Evolutionary conservation across 768 basidiomycete genomes (phyloP).

Genomic region (Leccinum sublutescens): DNA sequence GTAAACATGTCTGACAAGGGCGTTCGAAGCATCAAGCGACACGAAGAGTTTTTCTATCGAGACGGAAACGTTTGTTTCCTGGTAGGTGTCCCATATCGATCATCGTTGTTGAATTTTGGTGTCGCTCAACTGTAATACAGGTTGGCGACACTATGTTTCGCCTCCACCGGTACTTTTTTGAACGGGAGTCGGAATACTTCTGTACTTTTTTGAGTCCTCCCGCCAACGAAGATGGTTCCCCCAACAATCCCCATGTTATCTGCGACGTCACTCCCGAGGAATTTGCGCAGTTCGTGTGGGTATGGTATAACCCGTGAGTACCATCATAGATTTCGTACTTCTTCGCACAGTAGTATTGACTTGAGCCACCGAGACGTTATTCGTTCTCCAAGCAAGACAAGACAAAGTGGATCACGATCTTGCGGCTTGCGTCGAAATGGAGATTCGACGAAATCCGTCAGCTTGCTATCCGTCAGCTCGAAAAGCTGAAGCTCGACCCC

Average conservation of each 20-base stretch:
- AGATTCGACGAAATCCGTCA: constrained; percentile 47
- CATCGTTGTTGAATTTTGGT: neutral
- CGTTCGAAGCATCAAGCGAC: constrained; percentile 20
- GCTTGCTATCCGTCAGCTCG: constrained; percentile 56
- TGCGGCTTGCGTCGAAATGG: constrained; percentile 56
- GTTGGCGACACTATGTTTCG: constrained; percentile 34
- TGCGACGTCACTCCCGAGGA: constrained; percentile 34
- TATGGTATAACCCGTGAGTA: constrained; percentile 48
- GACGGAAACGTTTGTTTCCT: constrained; percentile 55
- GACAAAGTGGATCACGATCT: constrained; percentile 53
- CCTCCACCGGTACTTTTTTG: constrained; percentile 37
- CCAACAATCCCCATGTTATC: constrained; percentile 7
- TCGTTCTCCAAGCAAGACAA: constrained; percentile 51
- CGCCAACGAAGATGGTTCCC: constrained; percentile 1
- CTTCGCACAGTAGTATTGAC: neutral
- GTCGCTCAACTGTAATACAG: constrained; percentile 18
- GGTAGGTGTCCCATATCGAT: constrained; percentile 34
- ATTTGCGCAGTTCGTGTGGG: constrained; percentile 50
- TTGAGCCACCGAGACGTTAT: constrained; percentile 41
- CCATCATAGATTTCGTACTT: neutral
- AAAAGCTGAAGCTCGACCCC: constrained; percentile 43
- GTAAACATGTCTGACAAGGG: constrained; percentile 4
- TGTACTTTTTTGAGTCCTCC: constrained; percentile 19
- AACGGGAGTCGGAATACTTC: constrained; percentile 36
- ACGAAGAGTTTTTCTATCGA: constrained; percentile 47